Conservation (phyloP, 2,329 filamentous ascomycete genomes). For the Verticillium klebahnii region DNA sequence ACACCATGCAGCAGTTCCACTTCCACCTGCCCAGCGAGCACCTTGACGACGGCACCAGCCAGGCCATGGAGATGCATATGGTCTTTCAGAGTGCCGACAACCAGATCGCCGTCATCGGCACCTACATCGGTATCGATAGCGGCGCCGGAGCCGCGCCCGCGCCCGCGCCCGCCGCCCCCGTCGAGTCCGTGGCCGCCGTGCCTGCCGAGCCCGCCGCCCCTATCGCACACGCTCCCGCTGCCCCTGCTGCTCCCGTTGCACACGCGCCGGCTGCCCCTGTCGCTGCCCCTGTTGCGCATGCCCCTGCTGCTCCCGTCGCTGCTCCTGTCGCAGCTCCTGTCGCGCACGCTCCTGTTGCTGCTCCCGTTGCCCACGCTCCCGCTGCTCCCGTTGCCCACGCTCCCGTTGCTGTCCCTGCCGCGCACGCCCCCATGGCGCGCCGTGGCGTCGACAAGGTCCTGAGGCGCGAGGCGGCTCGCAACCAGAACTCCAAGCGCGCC, state of each 20-base stretch:
- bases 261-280: background rate
- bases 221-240: background rate
- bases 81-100: slow-evolving; percentile 44
- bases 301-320: background rate
- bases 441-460: slow-evolving; percentile 4
- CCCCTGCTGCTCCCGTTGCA: background rate
- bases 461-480: slow-evolving; percentile 1
- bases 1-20: slow-evolving; percentile 41
- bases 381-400: background rate
- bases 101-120: slow-evolving; percentile 38
- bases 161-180: slow-evolving; percentile 1
- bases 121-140: slow-evolving; percentile 35
- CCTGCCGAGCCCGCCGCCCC: slow-evolving; percentile 4
- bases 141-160: slow-evolving; percentile 12
- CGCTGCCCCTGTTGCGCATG: background rate
- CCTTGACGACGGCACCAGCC: slow-evolving; percentile 35
- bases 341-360: background rate
- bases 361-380: background rate
- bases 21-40: slow-evolving; percentile 48
- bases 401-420: background rate
- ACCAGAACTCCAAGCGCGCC: background rate
- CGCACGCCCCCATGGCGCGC: background rate
- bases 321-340: background rate
- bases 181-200: background rate
- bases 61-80: slow-evolving; percentile 55